Base-by-base conservation (phyloP, 1,139 yeast species). In the Suhomyces coccinellae region DNA sequence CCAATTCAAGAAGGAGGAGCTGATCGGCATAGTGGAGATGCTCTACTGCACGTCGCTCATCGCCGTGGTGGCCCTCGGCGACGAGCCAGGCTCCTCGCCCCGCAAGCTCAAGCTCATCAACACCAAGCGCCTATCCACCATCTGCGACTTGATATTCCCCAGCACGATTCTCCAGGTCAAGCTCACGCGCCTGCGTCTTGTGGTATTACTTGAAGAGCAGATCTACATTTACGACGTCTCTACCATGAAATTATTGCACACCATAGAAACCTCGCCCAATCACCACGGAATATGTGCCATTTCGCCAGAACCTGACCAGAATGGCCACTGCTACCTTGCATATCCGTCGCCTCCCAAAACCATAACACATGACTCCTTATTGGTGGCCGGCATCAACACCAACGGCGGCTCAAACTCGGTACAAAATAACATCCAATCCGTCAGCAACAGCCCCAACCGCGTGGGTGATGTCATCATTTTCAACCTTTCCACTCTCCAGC, bases 381-480 rank as follows among this genome's bases (percentile, higher is more conserved):
- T 73, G 37, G 77, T 70, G 10, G 64, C 63, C 17, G 79, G 79
- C 1, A 63, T 73, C 24, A 70, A 70, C 52, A 73, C 78, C 26
- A 73, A 73, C 51, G 79, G 78, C 1, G 78, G 78, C 3, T 55
- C 56, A n/a, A 72, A 73, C 43, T 66, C 75, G 13, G 65, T 62
- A 6, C 73, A 69, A 52, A 71, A 67, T 45, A 75, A 73, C 46
- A 66, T 73, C 40, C 69, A 69, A 52, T 79, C 75, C 4, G 77
- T 73, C 6, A 69, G 75, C 48, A 71, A 67, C 49, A 62, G 73
- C 5, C 77, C 78, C 4, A 71, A 77, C 48, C 59, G 84, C 38
- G 80, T 86, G 17, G 99, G 99, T 0, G 99, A 93, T 61, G 95
- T 91, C 16, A 85, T 90, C 6, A 77, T 93, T 12, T 91, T 89